phyloP scores from a whole-genome alignment of 2,329 filamentous ascomycete species.

The Purpureocillium takamizusanense region DNA sequence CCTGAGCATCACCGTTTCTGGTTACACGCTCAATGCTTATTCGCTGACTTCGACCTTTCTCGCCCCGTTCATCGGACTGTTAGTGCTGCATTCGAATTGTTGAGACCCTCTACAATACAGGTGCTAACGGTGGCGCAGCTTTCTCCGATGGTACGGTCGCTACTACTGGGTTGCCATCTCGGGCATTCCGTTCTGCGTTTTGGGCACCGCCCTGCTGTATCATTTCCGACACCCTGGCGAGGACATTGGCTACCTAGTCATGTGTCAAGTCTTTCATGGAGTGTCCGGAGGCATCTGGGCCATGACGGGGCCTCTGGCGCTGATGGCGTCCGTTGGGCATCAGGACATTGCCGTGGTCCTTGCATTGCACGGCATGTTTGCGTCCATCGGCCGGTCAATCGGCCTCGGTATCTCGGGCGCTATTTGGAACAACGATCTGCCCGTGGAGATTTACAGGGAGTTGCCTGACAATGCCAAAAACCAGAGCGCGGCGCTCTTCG shows the following conservation, averaged over 20 bases:
- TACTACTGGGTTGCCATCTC: slow-evolving; percentile 12
- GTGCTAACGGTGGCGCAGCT: background rate
- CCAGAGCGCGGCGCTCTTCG: slow-evolving; percentile 26
- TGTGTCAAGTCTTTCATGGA: slow-evolving; percentile 46
- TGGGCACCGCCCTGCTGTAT: slow-evolving; percentile 32
- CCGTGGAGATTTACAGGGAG: slow-evolving; percentile 25
- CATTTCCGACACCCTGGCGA: slow-evolving; percentile 28
- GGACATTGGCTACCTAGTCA: slow-evolving; percentile 36
- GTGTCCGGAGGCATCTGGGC: slow-evolving; percentile 28
- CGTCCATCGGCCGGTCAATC: slow-evolving; percentile 47
- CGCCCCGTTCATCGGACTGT: background rate
- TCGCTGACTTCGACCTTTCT: background rate
- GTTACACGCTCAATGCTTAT: slow-evolving; percentile 30
- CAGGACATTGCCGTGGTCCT: slow-evolving; percentile 47
- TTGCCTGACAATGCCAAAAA: slow-evolving; percentile 32
- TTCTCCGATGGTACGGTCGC: slow-evolving; percentile 1
- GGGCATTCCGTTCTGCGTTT: slow-evolving; percentile 28
- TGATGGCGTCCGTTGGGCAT: slow-evolving; percentile 46
- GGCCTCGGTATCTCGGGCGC: slow-evolving; percentile 50
- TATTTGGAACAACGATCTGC: slow-evolving; percentile 50
- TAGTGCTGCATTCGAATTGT: background rate
- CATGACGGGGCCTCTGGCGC: slow-evolving; percentile 42
- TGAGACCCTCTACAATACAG: too few relatives aligned
- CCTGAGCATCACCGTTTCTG: slow-evolving; percentile 21
- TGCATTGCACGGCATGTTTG: slow-evolving; percentile 48